Evolutionary conservation across 192 early-diverging fungal species (phyloP), one percentile per base, ranked within the genome.

Genomic region (Phlyctochytrium arcticum): DNA sequence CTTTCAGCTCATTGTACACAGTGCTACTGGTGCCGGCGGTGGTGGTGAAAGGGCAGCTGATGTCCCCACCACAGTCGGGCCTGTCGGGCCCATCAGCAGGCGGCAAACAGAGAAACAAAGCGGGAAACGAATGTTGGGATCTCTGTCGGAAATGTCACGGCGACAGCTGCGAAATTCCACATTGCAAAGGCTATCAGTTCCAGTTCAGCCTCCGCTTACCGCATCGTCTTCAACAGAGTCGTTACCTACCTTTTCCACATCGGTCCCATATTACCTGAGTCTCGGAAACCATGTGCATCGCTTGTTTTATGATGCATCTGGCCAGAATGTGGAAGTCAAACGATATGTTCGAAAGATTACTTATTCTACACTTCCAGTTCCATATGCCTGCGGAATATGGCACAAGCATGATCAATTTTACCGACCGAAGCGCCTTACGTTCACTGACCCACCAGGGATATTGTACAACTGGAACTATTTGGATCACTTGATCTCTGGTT

Each of bases 381-480:
- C 53, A 9, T 98, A 96, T 75, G 74, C 75, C 24, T 94, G 87
- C 75, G 81, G 78, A 10, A 84, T 98, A 36, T 96, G 95, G 94
- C 87, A 90, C 29, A 91, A 87, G 67, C 76, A 89, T 62, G 73
- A 78, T 37, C 48, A 67, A 10, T 75, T 69, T 4, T 98, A 95
- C 68, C 37, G 69, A 47, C 64, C 74, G 1, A 71, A 85, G 30
- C 63, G 57, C 0, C 71, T 90, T 12, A 73, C 61, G 0, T 98
- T 98, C 57, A 55, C 62, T 5, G 95, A 98, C 72, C 88, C 96
- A n/a, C 71, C 71, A 9, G 61, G 89, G 24, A 72, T 85, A 4
- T 78, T 86, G 39, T 93, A 95, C 71, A 88, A 90, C 35, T 98
- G 96, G 96, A 98, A 96, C 65, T 91, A 88, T 44, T 76, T 96